Percentiles rank a stretch among this genome's conserved stretches.
Evolutionary conservation across 2,329 filamentous ascomycete species (phyloP).

Genomic region (Hypocrella siamensis): DNA sequence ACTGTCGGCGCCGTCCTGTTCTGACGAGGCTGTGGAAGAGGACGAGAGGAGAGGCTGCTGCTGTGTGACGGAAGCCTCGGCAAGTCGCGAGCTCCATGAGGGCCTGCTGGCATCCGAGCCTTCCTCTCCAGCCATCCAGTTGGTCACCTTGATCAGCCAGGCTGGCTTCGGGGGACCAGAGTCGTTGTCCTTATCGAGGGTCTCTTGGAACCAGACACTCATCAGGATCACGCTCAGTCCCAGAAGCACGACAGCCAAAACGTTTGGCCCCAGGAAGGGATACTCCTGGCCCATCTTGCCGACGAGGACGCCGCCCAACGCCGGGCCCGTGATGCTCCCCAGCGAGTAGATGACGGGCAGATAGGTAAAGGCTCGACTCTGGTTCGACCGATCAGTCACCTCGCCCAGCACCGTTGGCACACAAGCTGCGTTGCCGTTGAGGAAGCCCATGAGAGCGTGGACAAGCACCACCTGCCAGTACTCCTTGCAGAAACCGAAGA

Average conservation of each 20-base stretch:
- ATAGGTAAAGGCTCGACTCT: slow-evolving; percentile 86
- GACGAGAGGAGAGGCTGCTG: slow-evolving; percentile 15
- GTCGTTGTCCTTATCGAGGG: slow-evolving; percentile 23
- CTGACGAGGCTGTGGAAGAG: slow-evolving; percentile 6
- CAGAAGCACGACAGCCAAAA: slow-evolving; percentile 61
- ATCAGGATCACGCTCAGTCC: slow-evolving; percentile 57
- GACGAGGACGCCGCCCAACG: slow-evolving; percentile 76
- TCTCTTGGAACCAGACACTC: slow-evolving; percentile 76
- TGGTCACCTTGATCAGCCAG: slow-evolving; percentile 16
- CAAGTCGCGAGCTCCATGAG: slow-evolving; percentile 23
- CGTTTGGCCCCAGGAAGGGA: slow-evolving; percentile 75
- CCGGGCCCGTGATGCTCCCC: slow-evolving; percentile 81
- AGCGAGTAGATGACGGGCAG: slow-evolving; percentile 92
- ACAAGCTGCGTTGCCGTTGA: slow-evolving; percentile 90
- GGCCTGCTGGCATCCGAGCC: slow-evolving; percentile 13
- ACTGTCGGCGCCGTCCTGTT: slow-evolving; percentile 9
- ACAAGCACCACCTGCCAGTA: slow-evolving; percentile 77
- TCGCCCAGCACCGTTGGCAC: slow-evolving; percentile 90
- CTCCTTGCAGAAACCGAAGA: slow-evolving; percentile 72
- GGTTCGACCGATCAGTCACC: slow-evolving; percentile 88
- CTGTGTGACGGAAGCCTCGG: slow-evolving; percentile 6
- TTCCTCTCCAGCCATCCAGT: slow-evolving; percentile 11
- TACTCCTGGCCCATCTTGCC: slow-evolving; percentile 44
- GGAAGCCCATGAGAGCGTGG: slow-evolving; percentile 77
- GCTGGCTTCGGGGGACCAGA: slow-evolving; percentile 14